A percentile compares a stretch with the other conserved stretches of the same genome.
Evolutionary conservation across 2,329 filamentous ascomycete genomes (phyloP).

Genomic region (Eutypa lata): DNA sequence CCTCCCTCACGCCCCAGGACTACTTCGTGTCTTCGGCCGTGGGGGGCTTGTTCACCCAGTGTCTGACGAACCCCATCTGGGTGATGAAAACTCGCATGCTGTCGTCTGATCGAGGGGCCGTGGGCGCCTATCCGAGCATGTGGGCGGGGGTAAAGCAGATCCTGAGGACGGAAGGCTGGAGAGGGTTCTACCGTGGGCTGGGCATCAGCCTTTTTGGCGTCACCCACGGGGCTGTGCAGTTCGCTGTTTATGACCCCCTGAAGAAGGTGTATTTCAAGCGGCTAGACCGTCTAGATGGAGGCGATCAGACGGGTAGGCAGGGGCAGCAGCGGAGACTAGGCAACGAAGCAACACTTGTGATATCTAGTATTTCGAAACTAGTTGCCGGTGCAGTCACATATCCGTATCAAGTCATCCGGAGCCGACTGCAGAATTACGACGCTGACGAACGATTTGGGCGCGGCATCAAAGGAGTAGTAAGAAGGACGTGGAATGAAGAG

Average conservation of each 20-base stretch:
- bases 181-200: conserved; percentile 85
- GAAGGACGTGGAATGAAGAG: conserved; percentile 74
- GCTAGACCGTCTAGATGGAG: conserved; percentile 18
- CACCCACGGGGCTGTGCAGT: conserved; percentile 89
- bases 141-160: conserved; percentile 66
- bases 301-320: conserved; percentile 18
- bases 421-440: conserved; percentile 85
- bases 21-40: conserved; percentile 77
- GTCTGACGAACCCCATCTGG: conserved; percentile 94
- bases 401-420: conserved; percentile 89
- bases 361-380: conserved; percentile 80
- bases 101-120: conserved; percentile 69
- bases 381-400: conserved; percentile 89
- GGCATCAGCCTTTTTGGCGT: conserved; percentile 82
- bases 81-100: conserved; percentile 98
- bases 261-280: conserved; percentile 55
- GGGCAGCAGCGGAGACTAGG: conserved; percentile 45
- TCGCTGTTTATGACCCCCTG: conserved; percentile 83
- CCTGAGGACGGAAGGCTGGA: conserved; percentile 65
- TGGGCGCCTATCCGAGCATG: conserved; percentile 80
- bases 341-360: conserved; percentile 74
- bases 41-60: conserved; percentile 69
- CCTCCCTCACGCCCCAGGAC: conserved; percentile 58
- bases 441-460: conserved; percentile 71
- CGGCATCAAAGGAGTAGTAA: conserved; percentile 66